Base-by-base conservation (phyloP, 371 early-diverging fungal genomes). In the Thermomucor indicae-seudaticae region DNA sequence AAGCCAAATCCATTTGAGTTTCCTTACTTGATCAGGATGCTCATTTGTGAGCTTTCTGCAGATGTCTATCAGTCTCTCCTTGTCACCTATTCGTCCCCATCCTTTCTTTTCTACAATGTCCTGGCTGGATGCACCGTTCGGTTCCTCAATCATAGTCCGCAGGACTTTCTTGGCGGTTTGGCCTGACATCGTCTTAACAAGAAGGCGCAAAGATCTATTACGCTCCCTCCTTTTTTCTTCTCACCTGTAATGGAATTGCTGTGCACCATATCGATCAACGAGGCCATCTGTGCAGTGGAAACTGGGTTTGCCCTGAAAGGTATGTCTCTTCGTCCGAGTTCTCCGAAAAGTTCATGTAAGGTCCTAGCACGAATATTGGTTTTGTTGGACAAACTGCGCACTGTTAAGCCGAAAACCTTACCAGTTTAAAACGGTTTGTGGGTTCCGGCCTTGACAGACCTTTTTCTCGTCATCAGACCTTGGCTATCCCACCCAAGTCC, bases 311-410 rank as follows among this genome's bases (percentile, higher is more conserved):
- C 67, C 6, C 57, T 24, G 40, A 90, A 83, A 6, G 60, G 32
- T 10, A 84, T 66, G 8, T 72, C 64, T n/a, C 79, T 72, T 12
- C 72, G 54, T 16, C 84, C 74, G n/a, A 94, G 62, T 53, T 78
- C 72, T 0, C 93, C 91, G 50, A 89, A 82, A 3, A 94, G 61
- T 30, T 91, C 92, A 32, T 85, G 84, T 3, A 86, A 75, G 27
- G 87, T 82, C 92, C 93, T 88, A 44, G 53, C n/a, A 30, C 29
- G 23, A 32, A 40, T 23, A 24, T n/a, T 35, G 16, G 3, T 20
- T 39, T 3, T 4, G n/a, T 4, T 16, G 17, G 29, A 43, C 22
- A 7, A 22, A 32, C 23, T 19, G 20, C 12, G 1, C 0, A 0
- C 34, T 47, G 10, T 0, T 32, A 16, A 31, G 19, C 11, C 30